These are phyloP conservation scores for Colletotrichum truncatum DNA, from an alignment of 2,329 filamentous ascomycete genomes.

Conservation along the genomic window DNA sequence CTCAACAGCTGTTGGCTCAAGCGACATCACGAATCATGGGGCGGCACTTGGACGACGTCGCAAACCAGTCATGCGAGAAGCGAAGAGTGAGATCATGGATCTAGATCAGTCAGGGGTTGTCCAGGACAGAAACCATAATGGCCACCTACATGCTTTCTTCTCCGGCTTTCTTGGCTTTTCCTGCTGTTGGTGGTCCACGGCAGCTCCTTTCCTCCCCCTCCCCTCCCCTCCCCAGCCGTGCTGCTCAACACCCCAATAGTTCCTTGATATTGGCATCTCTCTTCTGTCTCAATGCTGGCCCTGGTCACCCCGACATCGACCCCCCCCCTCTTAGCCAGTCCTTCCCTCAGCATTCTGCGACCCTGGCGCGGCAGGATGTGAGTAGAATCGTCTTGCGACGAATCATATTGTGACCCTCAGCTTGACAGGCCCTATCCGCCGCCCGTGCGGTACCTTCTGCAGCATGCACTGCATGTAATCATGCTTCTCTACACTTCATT, in stretches of 20 bases:
- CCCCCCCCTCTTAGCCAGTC: background rate
- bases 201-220: background rate
- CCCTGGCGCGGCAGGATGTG: slow-evolving; percentile 16
- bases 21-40: slow-evolving; percentile 16
- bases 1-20: background rate
- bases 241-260: background rate
- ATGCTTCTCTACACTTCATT: background rate
- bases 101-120: slow-evolving; percentile 6
- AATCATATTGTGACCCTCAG: slow-evolving; percentile 8
- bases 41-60: slow-evolving; percentile 20
- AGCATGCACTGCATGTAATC: background rate
- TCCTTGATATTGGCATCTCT: background rate
- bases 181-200: background rate
- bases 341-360: slow-evolving; percentile 18
- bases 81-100: slow-evolving; percentile 15
- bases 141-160: background rate
- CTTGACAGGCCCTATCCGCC: slow-evolving; percentile 17
- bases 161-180: background rate
- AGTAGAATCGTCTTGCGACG: background rate
- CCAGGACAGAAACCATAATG: background rate
- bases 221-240: background rate
- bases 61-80: slow-evolving; percentile 11
- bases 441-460: slow-evolving; percentile 22
- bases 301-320: background rate
- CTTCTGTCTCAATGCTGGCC: slow-evolving; percentile 5